Conservation (phyloP, 1,139 yeast genomes). For the Yamadazyma buinensis region DNA sequence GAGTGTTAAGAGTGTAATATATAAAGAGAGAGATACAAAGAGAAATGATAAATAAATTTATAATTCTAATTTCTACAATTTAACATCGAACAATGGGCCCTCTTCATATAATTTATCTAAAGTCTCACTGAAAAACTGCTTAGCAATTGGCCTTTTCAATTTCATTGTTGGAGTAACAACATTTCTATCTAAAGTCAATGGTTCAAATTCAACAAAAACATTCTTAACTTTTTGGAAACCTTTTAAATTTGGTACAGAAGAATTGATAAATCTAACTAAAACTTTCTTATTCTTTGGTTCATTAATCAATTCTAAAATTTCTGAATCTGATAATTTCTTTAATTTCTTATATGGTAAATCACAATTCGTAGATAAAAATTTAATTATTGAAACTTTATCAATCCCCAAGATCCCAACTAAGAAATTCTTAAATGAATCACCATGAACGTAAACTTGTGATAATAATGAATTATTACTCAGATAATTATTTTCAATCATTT, state of each 20-base stretch:
- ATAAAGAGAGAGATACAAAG: not conserved
- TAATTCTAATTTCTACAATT: conserved; percentile 1
- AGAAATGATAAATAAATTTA: not conserved
- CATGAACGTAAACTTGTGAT: conserved; percentile 44
- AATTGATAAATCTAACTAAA: conserved; percentile 27
- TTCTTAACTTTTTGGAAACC: conserved; percentile 69
- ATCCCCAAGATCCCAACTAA: conserved; percentile 66
- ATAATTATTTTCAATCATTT: conserved; percentile 37
- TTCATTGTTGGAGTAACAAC: conserved; percentile 75
- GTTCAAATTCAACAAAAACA: conserved; percentile 56
- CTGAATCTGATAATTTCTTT: conserved; percentile 12
- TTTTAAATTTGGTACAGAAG: conserved; percentile 23
- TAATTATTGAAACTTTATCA: conserved; percentile 20
- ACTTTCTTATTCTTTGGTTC: conserved; percentile 23
- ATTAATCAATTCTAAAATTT: conserved; percentile 27
- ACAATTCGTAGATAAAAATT: conserved; percentile 17
- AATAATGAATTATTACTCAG: conserved; percentile 30
- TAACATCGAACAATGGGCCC: conserved; percentile 32
- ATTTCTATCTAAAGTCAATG: conserved; percentile 60
- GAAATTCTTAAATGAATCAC: conserved; percentile 58
- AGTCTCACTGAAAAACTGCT: conserved; percentile 44
- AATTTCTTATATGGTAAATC: conserved; percentile 15
- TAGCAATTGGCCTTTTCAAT: conserved; percentile 60
- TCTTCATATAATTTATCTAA: conserved; percentile 58
- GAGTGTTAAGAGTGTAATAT: too few species aligned